Percentiles rank a stretch among this genome's conserved stretches.
These are phyloP conservation scores for Colletotrichum theobromicola DNA, from an alignment of 2,329 filamentous ascomycete genomes.

Conservation along the genomic window DNA sequence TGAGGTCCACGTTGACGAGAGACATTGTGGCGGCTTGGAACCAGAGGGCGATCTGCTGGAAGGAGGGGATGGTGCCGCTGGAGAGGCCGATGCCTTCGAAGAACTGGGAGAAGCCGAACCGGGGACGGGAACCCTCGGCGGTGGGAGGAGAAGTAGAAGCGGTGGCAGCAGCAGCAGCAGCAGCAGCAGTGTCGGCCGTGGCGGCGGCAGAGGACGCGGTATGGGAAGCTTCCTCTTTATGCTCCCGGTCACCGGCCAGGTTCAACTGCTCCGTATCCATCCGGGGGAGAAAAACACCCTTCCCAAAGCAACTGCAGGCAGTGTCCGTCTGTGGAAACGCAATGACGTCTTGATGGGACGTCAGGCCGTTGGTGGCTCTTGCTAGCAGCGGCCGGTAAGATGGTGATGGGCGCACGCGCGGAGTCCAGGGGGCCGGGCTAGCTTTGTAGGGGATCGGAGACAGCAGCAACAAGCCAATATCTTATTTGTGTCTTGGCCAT, in stretches of 20 bases:
- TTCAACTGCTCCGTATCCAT: conserved; percentile 4
- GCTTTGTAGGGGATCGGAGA: neutral
- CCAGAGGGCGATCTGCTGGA: neutral
- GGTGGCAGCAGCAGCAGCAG: neutral
- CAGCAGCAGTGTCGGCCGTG: neutral
- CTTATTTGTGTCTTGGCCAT: neutral
- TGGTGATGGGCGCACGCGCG: neutral
- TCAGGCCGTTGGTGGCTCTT: neutral
- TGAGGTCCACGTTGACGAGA: conserved; percentile 15
- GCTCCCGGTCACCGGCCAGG: neutral
- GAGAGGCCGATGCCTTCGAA: conserved; percentile 1
- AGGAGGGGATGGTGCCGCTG: neutral
- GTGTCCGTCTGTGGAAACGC: neutral
- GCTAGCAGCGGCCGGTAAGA: neutral
- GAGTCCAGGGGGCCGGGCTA: neutral
- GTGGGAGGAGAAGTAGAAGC: conserved; percentile 34
- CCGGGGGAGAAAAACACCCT: neutral
- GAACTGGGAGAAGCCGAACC: conserved; percentile 12
- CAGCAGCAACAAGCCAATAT: neutral
- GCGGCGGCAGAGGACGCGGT: conserved; percentile 35
- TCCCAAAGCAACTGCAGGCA: neutral
- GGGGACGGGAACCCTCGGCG: conserved; percentile 12
- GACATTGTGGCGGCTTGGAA: conserved; percentile 12
- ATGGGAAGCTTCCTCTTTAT: conserved; percentile 6
- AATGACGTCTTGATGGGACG: conserved; percentile 3